Conservation (phyloP, 2,329 filamentous ascomycete species). For the Magnaporthiopsis incrustans region DNA sequence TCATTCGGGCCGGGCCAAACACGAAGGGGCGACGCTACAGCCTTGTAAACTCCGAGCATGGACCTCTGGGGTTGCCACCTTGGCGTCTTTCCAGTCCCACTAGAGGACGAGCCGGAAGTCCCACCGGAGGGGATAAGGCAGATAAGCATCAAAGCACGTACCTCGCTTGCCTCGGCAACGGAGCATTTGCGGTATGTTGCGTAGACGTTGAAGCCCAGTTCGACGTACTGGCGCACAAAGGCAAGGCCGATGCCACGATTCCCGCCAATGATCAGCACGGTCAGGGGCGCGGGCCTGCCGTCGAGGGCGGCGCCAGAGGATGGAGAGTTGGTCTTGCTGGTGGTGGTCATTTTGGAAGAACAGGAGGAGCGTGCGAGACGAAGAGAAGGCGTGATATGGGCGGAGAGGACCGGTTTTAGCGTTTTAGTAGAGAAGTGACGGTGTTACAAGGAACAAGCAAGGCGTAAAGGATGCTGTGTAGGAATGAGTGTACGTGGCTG, state of each 20-base stretch:
- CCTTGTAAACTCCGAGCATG: neutral
- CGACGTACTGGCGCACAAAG: conserved; percentile 9
- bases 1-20: neutral
- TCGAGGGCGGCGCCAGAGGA: neutral
- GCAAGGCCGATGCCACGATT: conserved; percentile 7
- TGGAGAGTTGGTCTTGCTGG: neutral
- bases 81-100: too few species aligned
- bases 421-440: neutral
- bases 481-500: neutral
- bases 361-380: neutral
- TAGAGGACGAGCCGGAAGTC: neutral
- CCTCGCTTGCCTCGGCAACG: conserved; percentile 5
- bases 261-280: conserved; percentile 6
- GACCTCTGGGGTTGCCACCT: neutral
- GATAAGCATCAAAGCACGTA: neutral
- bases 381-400: neutral
- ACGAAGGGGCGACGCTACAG: neutral
- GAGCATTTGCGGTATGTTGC: conserved; percentile 5
- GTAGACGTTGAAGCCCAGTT: conserved; percentile 6
- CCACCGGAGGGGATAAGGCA: neutral
- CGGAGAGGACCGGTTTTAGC: neutral
- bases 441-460: neutral
- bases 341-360: conserved; percentile 4
- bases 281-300: neutral
- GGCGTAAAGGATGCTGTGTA: neutral